A percentile compares a stretch with the other conserved stretches of the same genome.
phyloP scores from a whole-genome alignment of 75 land plant genomes.

The Selaginella moellendorffii region DNA sequence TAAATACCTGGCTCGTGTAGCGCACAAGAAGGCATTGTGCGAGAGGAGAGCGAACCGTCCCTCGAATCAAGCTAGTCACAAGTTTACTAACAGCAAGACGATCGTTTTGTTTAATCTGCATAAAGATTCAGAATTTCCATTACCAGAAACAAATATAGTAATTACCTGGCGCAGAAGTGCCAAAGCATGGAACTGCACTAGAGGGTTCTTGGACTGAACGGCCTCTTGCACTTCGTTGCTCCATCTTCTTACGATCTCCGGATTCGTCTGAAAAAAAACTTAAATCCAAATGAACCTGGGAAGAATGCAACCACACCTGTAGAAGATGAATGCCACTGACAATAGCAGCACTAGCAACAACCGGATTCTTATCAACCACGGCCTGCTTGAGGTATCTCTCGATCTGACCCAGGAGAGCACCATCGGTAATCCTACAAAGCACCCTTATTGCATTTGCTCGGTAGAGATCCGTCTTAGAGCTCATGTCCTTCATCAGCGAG shows the following conservation, averaged over 20 bases:
- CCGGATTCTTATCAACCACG: conserved; percentile 92
- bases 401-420: conserved; percentile 78
- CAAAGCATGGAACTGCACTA: conserved; percentile 92
- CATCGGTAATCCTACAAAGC: conserved; percentile 88
- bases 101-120: conserved; percentile 91
- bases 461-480: conserved; percentile 91
- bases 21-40: conserved; percentile 92
- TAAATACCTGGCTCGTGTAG: conserved; percentile 79
- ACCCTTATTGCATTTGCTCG: conserved; percentile 92
- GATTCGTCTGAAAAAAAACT: conserved; percentile 48
- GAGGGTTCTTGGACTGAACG: conserved; percentile 85
- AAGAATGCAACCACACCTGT: conserved; percentile 61
- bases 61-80: conserved; percentile 78
- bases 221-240: conserved; percentile 99
- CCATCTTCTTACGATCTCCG: conserved; percentile 95
- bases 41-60: conserved; percentile 82
- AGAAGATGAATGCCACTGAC: conserved; percentile 91
- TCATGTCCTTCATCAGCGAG: conserved; percentile 98
- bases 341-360: conserved; percentile 95
- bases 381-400: conserved; percentile 96
- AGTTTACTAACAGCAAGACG: conserved; percentile 89
- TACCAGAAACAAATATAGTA: neutral
- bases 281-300: too few relatives aligned
- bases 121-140: too few relatives aligned
- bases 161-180: conserved; percentile 80